Evolutionary conservation across 1,139 yeast genomes (phyloP).

Genomic region (Debaryomyces nepalensis): DNA sequence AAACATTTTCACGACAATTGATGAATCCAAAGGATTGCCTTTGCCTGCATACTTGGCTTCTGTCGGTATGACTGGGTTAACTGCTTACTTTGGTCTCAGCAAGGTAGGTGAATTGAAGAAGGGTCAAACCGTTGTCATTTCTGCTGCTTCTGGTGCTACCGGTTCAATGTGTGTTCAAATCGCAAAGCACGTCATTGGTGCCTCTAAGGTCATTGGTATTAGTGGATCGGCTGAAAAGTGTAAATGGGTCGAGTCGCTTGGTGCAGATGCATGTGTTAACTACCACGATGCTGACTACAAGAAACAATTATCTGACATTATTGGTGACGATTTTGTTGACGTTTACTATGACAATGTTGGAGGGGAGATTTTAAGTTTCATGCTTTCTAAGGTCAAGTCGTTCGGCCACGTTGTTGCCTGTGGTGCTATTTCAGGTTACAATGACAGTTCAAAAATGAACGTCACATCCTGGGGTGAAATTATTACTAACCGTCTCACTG

Average conservation of each 20-base stretch:
- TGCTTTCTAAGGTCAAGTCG: conserved; percentile 44
- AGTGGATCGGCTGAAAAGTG: conserved; percentile 37
- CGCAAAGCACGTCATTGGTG: conserved; percentile 34
- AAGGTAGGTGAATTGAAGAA: conserved; percentile 31
- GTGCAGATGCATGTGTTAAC: conserved; percentile 35
- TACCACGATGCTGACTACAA: conserved; percentile 39
- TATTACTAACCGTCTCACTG: conserved; percentile 50
- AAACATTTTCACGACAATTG: conserved; percentile 29
- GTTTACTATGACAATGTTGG: conserved; percentile 66
- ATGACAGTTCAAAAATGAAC: conserved; percentile 39
- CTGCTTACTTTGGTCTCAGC: conserved; percentile 35
- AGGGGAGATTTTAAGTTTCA: conserved; percentile 58
- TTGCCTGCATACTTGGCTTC: conserved; percentile 49
- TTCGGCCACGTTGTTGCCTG: conserved; percentile 57
- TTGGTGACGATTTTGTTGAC: conserved; percentile 52
- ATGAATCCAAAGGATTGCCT: conserved; percentile 29
- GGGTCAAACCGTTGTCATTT: conserved; percentile 32
- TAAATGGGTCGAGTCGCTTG: conserved; percentile 33
- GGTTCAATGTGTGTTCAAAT: conserved; percentile 37
- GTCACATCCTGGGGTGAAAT: conserved; percentile 48
- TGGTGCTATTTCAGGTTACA: conserved; percentile 67
- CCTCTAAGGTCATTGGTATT: conserved; percentile 35
- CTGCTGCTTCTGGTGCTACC: conserved; percentile 41
- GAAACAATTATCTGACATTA: conserved; percentile 45
- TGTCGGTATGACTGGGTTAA: conserved; percentile 39